These are phyloP conservation scores for Pythium coloratum DNA, from an alignment of 352 stramenopile species.

Conservation along the genomic window DNA sequence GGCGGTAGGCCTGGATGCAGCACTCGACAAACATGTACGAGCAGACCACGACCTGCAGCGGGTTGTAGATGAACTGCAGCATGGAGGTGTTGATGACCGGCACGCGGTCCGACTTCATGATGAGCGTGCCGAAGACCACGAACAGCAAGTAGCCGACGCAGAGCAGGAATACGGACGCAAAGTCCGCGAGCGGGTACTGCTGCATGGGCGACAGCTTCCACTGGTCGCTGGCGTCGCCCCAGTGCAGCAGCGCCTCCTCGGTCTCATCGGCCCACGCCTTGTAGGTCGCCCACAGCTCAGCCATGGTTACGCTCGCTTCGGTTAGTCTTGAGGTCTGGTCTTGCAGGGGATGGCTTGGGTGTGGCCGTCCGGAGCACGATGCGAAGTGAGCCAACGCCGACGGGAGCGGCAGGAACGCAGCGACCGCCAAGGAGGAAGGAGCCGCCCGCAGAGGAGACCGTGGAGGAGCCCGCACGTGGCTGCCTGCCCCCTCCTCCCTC, in stretches of 20 bases:
- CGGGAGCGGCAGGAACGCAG: background rate
- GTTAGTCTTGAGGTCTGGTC: background rate
- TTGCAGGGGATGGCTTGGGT: background rate
- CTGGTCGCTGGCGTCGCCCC: constrained; percentile 49
- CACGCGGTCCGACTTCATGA: constrained; percentile 75
- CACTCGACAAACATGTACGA: constrained; percentile 97
- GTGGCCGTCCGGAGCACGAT: background rate
- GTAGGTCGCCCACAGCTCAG: constrained; percentile 21
- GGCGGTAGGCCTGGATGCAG: constrained; percentile 90
- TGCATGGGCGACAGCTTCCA: constrained; percentile 69
- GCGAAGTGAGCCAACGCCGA: background rate
- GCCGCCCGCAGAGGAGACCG: background rate
- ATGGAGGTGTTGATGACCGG: constrained; percentile 69
- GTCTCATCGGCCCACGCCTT: constrained; percentile 53
- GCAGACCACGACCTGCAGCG: constrained; percentile 95
- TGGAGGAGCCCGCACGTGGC: background rate
- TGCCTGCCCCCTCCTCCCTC: background rate
- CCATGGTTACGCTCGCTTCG: constrained; percentile 22
- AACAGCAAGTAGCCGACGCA: constrained; percentile 68
- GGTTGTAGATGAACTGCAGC: constrained; percentile 97
- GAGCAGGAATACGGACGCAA: constrained; percentile 55
- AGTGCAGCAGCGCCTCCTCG: constrained; percentile 51
- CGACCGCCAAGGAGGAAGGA: background rate
- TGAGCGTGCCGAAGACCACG: constrained; percentile 60
- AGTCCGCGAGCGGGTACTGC: constrained; percentile 64